Conservation (phyloP, 176 grass and related monocot genomes). For the Lolium multiflorum region DNA sequence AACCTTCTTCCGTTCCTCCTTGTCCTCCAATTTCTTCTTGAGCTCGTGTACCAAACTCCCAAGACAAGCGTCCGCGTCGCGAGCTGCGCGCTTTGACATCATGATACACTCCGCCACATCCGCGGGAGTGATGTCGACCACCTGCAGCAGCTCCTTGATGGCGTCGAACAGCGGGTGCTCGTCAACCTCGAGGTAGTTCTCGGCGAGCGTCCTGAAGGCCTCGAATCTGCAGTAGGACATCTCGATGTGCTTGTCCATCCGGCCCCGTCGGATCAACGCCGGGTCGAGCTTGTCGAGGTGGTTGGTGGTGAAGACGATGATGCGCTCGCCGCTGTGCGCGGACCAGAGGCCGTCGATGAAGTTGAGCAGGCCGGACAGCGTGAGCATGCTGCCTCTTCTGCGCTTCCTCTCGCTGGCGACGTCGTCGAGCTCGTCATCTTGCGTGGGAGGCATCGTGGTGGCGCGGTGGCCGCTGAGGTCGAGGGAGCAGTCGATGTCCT, state of each 20-base stretch:
- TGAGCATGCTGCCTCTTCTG: slow-evolving; percentile 16
- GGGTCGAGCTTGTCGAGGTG: slow-evolving; percentile 60
- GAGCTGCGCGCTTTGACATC: neutral
- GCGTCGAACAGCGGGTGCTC: slow-evolving; percentile 12
- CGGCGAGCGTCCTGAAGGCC: slow-evolving; percentile 29
- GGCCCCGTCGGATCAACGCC: slow-evolving; percentile 60
- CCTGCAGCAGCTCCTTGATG: neutral
- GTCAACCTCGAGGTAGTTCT: slow-evolving; percentile 28
- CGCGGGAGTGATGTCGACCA: neutral
- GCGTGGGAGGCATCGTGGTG: neutral
- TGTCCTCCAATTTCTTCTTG: neutral
- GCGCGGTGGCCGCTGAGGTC: slow-evolving; percentile 54
- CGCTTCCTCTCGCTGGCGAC: neutral
- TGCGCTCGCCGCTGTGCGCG: slow-evolving; percentile 57
- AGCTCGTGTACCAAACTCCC: neutral
- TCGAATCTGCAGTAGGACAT: slow-evolving; percentile 72
- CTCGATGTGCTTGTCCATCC: slow-evolving; percentile 87
- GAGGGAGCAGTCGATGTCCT: slow-evolving; percentile 73
- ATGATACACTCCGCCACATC: neutral
- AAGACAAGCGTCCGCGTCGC: neutral
- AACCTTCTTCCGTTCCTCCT: neutral
- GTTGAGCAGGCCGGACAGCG: slow-evolving; percentile 70
- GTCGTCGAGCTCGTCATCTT: neutral
- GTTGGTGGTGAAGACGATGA: slow-evolving; percentile 76
- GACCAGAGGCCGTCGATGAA: slow-evolving; percentile 79